Percentiles rank a stretch among this genome's conserved stretches.
Evolutionary conservation across 352 stramenopile species (phyloP).

Genomic region (Pythium sp.): DNA sequence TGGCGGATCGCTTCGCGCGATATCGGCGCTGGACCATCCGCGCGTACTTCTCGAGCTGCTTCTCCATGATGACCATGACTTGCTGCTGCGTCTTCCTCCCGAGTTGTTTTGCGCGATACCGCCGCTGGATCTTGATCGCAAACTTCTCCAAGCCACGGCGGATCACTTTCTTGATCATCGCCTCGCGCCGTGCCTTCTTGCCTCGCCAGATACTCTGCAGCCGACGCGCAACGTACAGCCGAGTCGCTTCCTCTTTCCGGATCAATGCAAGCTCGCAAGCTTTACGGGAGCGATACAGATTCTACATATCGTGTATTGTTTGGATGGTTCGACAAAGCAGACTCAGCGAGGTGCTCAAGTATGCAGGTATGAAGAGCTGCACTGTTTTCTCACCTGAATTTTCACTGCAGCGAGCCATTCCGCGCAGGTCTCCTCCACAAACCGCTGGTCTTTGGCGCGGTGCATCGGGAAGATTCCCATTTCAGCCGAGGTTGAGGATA

Average conservation of each 20-base stretch:
- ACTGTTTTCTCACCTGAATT: constrained; percentile 39
- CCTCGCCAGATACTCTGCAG: constrained; percentile 76
- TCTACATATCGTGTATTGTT: constrained; percentile 27
- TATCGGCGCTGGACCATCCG: constrained; percentile 59
- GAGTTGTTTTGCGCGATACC: constrained; percentile 47
- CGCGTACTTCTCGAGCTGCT: constrained; percentile 41
- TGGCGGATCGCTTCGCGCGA: constrained; percentile 42
- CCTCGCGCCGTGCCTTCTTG: constrained; percentile 39
- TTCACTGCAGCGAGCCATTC: constrained; percentile 55
- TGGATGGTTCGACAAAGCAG: background rate
- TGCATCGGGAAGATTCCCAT: constrained; percentile 68
- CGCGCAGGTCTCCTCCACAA: constrained; percentile 50
- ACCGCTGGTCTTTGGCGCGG: constrained; percentile 63
- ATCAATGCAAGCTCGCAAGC: constrained; percentile 28
- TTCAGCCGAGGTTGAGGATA: constrained; percentile 22
- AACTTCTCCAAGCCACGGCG: constrained; percentile 41
- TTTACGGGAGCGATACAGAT: constrained; percentile 51
- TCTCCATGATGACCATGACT: constrained; percentile 35
- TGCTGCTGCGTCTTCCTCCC: constrained; percentile 31
- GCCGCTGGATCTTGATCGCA: constrained; percentile 64
- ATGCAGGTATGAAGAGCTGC: background rate
- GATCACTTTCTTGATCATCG: constrained; percentile 47
- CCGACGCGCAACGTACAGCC: constrained; percentile 37
- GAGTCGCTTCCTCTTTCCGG: constrained; percentile 36
- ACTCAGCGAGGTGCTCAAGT: background rate